Evolutionary conservation across 768 basidiomycete species (phyloP).

Genomic region (Boletus speciosus): DNA sequence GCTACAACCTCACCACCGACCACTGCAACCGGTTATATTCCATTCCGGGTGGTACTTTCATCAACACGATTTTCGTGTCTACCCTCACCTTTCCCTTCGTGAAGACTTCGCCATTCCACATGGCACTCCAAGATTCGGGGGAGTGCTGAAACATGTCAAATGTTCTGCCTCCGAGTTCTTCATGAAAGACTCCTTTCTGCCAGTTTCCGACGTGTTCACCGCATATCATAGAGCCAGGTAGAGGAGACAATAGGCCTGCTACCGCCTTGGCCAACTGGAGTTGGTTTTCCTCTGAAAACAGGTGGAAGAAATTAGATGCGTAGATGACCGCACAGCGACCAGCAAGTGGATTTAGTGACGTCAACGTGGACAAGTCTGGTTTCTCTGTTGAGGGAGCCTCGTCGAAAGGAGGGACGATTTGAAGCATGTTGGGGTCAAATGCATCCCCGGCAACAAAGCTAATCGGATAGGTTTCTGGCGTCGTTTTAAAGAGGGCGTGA

Average conservation of each 20-base stretch:
- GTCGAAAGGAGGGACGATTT: constrained; percentile 30
- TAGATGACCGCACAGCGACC: constrained; percentile 51
- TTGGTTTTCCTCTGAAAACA: constrained; percentile 31
- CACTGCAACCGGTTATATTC: constrained; percentile 16
- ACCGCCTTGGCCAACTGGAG: constrained; percentile 25
- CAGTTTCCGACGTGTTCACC: constrained; percentile 23
- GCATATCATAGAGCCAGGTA: constrained; percentile 32
- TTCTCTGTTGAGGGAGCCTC: constrained; percentile 17
- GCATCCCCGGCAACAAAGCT: constrained; percentile 54
- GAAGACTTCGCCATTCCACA: constrained; percentile 40
- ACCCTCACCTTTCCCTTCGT: constrained; percentile 11
- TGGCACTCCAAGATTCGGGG: constrained; percentile 33
- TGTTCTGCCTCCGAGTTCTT: background rate
- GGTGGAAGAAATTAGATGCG: constrained; percentile 46
- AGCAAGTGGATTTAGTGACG: constrained; percentile 44
- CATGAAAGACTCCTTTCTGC: background rate
- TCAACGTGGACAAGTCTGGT: constrained; percentile 34
- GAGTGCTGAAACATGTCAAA: constrained; percentile 29
- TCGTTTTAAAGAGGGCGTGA: constrained; percentile 58
- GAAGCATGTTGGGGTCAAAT: constrained; percentile 45
- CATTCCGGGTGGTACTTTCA: background rate
- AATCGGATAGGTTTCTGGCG: constrained; percentile 47
- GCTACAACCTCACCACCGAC: constrained; percentile 25
- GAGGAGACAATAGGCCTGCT: constrained; percentile 28
- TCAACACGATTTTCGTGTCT: background rate